Base-by-base conservation (phyloP, 495 filamentous ascomycete species). In the Tuber magnatum region DNA sequence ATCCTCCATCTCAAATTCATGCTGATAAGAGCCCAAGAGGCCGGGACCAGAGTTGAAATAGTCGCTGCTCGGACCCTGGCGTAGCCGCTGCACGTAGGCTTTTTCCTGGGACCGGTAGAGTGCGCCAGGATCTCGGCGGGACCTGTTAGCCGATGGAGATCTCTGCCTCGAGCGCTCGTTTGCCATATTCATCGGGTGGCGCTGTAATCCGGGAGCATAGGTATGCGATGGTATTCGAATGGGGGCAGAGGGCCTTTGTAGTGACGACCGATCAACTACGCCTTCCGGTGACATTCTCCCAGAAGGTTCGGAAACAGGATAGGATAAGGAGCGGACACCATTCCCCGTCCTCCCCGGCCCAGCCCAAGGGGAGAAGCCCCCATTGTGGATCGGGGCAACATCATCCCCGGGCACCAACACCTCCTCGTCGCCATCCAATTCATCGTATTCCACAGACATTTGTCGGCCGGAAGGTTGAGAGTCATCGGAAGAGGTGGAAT, bases 1-100 rank as follows among this genome's bases (percentile, higher is more conserved):
- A 10, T 92, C 95, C 71, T 98, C 95, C n/a, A 91, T 88, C 78
- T 97, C 93, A 16, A 94, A 94, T 68, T 94, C 93, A 4, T 86
- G 88, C 82, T 91, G 87, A 84, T 91, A 88, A 22, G 81, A 74
- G 24, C 79, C 32, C n/a, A 78, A 69, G 73, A 81, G 73, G 69
- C 88, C 87, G 7, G 88, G 88, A 68, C 91, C 91, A 3, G 89
- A 86, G 74, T 94, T 92, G 79, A 94, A 93, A 80, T 94, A 94
- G 72, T 93, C 89, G 76, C 88, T 89, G 72, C 89, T 86, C 56
- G 89, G 88, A 74, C 92, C 90, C 71, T 96, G 88, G 80, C 89
- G 89, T 83, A 91, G 88, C 73, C 89, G 87, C 82, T 91, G 91
- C 76, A 92, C 93, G 85, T 92, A 97, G 75, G 89, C 92, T 84